Conservation (phyloP, 805 yeast genomes). For the Metschnikowia lochheadii region DNA sequence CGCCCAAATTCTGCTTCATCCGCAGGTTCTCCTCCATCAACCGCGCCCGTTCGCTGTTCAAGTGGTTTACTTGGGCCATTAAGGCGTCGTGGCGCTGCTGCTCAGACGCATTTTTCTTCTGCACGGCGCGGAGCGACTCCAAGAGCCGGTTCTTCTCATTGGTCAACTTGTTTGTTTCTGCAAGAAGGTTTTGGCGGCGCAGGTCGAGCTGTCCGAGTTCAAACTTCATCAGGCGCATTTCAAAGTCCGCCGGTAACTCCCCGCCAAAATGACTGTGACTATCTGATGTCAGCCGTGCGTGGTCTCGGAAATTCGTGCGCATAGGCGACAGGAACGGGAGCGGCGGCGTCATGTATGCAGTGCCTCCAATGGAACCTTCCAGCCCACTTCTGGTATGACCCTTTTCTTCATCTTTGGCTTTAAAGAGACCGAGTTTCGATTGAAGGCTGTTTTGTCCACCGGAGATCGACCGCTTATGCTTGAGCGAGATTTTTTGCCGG, state of each 20-base stretch:
- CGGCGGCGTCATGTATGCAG: conserved; percentile 43
- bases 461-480: conserved; percentile 39
- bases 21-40: conserved; percentile 26
- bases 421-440: conserved; percentile 33
- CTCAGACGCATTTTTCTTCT: conserved; percentile 38
- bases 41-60: conserved; percentile 44
- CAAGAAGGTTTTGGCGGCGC: conserved; percentile 21
- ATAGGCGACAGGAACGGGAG: conserved; percentile 33
- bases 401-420: conserved; percentile 21
- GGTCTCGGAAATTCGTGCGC: conserved; percentile 20
- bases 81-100: conserved; percentile 42
- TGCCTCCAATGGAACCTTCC: conserved; percentile 32
- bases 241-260: conserved; percentile 23
- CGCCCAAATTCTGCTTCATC: neutral
- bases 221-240: conserved; percentile 30
- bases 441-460: conserved; percentile 29
- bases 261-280: conserved; percentile 34
- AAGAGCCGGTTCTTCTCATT: conserved; percentile 28
- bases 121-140: conserved; percentile 37
- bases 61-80: conserved; percentile 47
- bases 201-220: conserved; percentile 38
- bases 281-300: conserved; percentile 43
- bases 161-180: conserved; percentile 25
- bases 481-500: conserved; percentile 30
- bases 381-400: conserved; percentile 39